Percentiles rank a stretch among this genome's conserved stretches.
These are phyloP conservation scores for Caryopteris hybrid DNA, from an alignment of 305 asterid genomes.

Conservation along the genomic window DNA sequence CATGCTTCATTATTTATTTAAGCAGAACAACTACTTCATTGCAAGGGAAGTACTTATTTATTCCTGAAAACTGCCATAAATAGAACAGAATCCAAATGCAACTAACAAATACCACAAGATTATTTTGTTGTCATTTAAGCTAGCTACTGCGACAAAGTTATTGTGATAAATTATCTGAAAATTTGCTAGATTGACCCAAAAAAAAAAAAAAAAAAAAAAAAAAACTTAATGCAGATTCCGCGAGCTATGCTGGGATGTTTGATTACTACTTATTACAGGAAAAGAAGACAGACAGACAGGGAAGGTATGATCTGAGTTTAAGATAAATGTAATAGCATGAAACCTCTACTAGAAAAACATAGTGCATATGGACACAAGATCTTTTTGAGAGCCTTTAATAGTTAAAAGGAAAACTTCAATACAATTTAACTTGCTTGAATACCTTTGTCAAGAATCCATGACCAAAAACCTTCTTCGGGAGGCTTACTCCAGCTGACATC, in stretches of 20 bases:
- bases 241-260: not conserved
- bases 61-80: not conserved
- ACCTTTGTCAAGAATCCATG: slow-evolving; percentile 99
- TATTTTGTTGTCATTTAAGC: not conserved
- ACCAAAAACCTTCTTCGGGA: slow-evolving; percentile 91
- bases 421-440: slow-evolving; percentile 19
- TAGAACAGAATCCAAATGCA: not conserved
- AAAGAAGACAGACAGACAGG: not conserved
- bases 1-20: not conserved
- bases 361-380: not conserved
- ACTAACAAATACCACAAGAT: not conserved
- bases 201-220: not conserved
- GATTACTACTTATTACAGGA: not conserved
- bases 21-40: not conserved
- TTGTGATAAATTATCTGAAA: not conserved
- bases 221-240: not conserved
- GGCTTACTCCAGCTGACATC: slow-evolving; percentile 86
- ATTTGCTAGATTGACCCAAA: not conserved
- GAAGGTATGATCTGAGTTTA: not conserved
- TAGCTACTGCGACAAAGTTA: not conserved
- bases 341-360: not conserved
- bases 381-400: not conserved
- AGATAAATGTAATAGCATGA: not conserved
- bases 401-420: not conserved
- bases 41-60: not conserved